Evolutionary conservation across 2,329 filamentous ascomycete genomes (phyloP).

Genomic region (Albifimbria verrucaria): DNA sequence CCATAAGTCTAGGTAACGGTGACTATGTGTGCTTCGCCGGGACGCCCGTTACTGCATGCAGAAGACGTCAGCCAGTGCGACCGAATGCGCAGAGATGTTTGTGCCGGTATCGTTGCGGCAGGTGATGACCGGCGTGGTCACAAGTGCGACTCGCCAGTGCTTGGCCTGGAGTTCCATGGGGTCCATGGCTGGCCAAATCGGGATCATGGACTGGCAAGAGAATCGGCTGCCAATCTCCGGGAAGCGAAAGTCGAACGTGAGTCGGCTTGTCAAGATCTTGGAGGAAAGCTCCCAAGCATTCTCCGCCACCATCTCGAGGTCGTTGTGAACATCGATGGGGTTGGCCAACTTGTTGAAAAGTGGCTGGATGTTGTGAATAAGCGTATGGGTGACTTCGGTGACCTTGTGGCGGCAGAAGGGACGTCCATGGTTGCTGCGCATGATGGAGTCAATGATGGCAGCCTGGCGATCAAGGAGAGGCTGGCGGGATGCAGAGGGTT

Average conservation of each 20-base stretch:
- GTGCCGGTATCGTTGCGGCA: slow-evolving; percentile 48
- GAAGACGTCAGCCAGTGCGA: slow-evolving; percentile 45
- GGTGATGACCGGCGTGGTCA: slow-evolving; percentile 52
- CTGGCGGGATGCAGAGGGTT: slow-evolving; percentile 31
- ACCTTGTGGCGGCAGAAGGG: slow-evolving; percentile 30
- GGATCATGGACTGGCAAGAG: slow-evolving; percentile 44
- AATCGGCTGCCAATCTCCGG: slow-evolving; percentile 49
- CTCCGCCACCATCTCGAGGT: slow-evolving; percentile 39
- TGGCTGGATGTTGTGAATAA: slow-evolving; percentile 34
- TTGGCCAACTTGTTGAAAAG: slow-evolving; percentile 33
- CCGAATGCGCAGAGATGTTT: slow-evolving; percentile 40
- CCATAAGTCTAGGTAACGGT: no score
- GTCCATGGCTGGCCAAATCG: slow-evolving; percentile 38
- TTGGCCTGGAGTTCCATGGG: slow-evolving; percentile 43
- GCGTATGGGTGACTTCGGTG: slow-evolving; percentile 39
- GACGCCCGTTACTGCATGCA: slow-evolving; percentile 38
- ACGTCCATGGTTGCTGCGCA: slow-evolving; percentile 26
- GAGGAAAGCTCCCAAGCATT: slow-evolving; percentile 43
- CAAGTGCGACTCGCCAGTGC: slow-evolving; percentile 51
- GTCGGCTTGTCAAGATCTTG: slow-evolving; percentile 41
- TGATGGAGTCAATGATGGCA: slow-evolving; percentile 33
- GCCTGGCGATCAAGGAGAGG: slow-evolving; percentile 36
- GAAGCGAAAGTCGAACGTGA: slow-evolving; percentile 46
- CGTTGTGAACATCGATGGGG: slow-evolving; percentile 34
- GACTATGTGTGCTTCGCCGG: neutral